These are phyloP conservation scores for Cystobasidium ongulense DNA, from an alignment of 768 basidiomycete species.

Conservation along the genomic window DNA sequence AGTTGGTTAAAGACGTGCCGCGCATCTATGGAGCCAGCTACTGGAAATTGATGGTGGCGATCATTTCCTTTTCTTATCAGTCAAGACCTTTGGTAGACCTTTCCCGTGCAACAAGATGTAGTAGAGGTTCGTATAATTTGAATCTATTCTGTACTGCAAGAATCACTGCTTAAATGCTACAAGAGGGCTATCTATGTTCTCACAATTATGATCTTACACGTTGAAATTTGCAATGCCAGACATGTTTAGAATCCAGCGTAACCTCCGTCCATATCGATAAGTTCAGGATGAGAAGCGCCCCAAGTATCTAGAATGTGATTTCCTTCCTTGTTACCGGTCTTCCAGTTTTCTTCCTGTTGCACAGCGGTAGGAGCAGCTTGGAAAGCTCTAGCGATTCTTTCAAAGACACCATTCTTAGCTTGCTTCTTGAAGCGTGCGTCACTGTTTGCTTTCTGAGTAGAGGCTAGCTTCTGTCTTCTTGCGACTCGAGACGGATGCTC, in stretches of 20 bases:
- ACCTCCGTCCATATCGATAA: conserved; percentile 10
- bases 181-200: not conserved
- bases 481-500: conserved; percentile 19
- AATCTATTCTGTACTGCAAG: not conserved
- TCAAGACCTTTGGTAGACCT: too few relatives aligned
- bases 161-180: not conserved
- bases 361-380: not conserved
- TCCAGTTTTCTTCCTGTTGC: not conserved
- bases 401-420: not conserved
- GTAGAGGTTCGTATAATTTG: too few relatives aligned
- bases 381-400: conserved; percentile 12
- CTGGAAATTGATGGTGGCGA: too few relatives aligned
- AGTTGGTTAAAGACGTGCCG: too few relatives aligned
- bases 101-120: too few relatives aligned
- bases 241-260: not conserved
- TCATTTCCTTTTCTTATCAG: too few relatives aligned
- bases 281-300: conserved; percentile 21
- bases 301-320: conserved; percentile 8
- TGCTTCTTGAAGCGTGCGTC: not conserved
- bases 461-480: not conserved
- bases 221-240: not conserved
- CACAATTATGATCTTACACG: not conserved
- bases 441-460: not conserved
- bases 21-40: too few relatives aligned
- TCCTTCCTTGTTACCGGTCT: not conserved